phyloP scores from a whole-genome alignment of 306 rosid species.

The Glycine latifolia region DNA sequence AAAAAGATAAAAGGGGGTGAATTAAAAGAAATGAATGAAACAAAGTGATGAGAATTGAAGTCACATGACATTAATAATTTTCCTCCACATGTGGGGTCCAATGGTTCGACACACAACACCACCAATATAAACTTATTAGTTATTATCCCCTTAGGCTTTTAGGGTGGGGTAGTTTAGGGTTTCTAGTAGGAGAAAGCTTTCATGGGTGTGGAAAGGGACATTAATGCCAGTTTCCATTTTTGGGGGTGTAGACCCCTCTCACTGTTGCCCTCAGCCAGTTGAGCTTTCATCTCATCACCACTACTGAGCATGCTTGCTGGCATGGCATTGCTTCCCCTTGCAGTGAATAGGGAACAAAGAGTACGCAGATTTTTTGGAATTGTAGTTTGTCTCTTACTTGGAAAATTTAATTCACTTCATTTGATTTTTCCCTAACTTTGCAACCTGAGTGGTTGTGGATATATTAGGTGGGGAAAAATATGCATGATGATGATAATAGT shows the following conservation, averaged over 20 bases:
- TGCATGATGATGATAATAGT: neutral
- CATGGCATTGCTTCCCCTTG: conserved; percentile 42
- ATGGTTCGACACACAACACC: conserved; percentile 15
- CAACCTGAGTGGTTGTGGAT: conserved; percentile 37
- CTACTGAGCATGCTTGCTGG: no score
- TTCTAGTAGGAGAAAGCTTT: conserved; percentile 52
- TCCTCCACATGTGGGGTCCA: conserved; percentile 42
- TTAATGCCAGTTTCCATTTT: conserved; percentile 53
- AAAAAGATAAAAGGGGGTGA: conserved; percentile 26
- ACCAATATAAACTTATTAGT: neutral
- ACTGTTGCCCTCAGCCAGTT: conserved; percentile 36
- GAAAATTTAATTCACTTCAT: conserved; percentile 15
- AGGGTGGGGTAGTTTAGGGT: conserved; percentile 54
- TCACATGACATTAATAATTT: conserved; percentile 49
- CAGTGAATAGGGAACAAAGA: conserved; percentile 53
- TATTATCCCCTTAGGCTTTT: conserved; percentile 36
- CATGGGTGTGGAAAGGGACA: conserved; percentile 44
- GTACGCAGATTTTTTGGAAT: conserved; percentile 43
- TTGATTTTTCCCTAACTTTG: conserved; percentile 33
- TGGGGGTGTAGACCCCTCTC: conserved; percentile 39
- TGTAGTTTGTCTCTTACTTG: conserved; percentile 46
- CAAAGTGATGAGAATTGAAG: conserved; percentile 20
- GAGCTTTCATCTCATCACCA: conserved; percentile 44
- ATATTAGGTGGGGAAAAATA: conserved; percentile 17
- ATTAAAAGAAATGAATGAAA: neutral